phyloP scores from a whole-genome alignment of 2,329 filamentous ascomycete species.

The Claviceps arundinis region DNA sequence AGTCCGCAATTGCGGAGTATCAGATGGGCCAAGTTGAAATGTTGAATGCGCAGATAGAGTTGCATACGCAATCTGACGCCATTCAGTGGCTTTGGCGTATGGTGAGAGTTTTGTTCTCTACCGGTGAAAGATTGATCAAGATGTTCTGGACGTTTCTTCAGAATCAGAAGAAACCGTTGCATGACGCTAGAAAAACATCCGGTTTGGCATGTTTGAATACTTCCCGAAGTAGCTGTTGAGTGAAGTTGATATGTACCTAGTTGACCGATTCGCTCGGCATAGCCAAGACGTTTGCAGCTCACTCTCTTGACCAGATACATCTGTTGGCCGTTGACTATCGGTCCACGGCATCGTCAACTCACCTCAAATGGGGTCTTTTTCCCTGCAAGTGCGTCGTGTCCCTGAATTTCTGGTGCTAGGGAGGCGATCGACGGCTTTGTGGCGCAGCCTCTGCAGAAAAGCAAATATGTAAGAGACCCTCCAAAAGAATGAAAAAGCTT shows the following conservation, averaged over 20 bases:
- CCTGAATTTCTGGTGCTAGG: too few species aligned
- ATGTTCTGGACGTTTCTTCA: neutral
- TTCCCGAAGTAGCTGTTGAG: neutral
- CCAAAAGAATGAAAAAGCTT: too few species aligned
- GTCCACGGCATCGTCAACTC: neutral
- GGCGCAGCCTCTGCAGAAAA: too few species aligned
- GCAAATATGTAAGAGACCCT: too few species aligned
- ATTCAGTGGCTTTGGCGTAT: neutral
- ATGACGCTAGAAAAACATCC: neutral
- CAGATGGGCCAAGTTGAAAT: neutral
- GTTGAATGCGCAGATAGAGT: neutral
- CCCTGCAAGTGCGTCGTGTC: too few species aligned
- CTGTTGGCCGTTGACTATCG: neutral
- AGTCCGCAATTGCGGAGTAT: neutral
- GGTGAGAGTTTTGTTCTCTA: neutral
- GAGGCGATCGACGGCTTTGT: too few species aligned
- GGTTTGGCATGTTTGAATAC: neutral
- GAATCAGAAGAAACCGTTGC: neutral
- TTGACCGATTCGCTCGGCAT: neutral
- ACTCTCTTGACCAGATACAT: neutral
- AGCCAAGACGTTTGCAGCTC: neutral
- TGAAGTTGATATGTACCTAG: neutral
- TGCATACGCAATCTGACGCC: neutral
- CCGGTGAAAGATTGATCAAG: neutral
- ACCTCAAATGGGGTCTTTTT: too few species aligned